Base-by-base conservation (phyloP, 2,329 filamentous ascomycete species). In the Ampelomyces quisqualis region DNA sequence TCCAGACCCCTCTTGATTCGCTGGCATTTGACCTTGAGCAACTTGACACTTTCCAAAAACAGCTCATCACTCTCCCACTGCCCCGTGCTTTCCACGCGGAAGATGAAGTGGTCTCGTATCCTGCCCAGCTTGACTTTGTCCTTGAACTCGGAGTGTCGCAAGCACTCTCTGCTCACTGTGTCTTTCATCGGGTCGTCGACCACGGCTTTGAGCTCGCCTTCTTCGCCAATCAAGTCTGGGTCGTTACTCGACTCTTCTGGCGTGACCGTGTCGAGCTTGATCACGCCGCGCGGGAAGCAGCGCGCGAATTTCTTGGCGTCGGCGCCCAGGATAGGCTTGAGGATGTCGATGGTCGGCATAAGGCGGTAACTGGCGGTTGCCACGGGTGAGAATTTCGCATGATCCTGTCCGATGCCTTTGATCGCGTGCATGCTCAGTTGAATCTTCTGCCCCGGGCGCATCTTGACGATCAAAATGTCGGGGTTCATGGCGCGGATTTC, bases 301-400 rank as follows among this genome's bases (percentile, higher is more conserved):
- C 80, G 78, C 30, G 84, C 82, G 63, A 98, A 97, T 68, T 96
- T 95, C 63, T 83, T 79, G 2, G 93, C 93, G 60, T 97, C 90
- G 27, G 78, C 76, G 29, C 91, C 93, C 3, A 95, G 67, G 46
- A 98, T 97, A 14, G 93, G 93, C 55, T 79, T 74, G 30, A 78
- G 75, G 63, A 98, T 97, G 51, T 80, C 78, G 69, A 98, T 97
- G 53, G 84, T 84, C 6, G 93, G 93, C 63, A 98, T 74, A 14
- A 98, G 79, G 34, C 93, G 83, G 74, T 98, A 98, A 17, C 86
- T 88, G 3, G 93, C 93, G 1, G 93, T 96, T 3, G 91, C 90
- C 23, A 97, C 93, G 32, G 93, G 93, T 0, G 89, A 95, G 75
- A 93, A 98, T 71, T 98, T 98, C 57, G 93, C 86, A 69, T 98